These are phyloP conservation scores for Neopestalotiopsis rosae DNA, from an alignment of 2,329 filamentous ascomycete species.

Conservation along the genomic window DNA sequence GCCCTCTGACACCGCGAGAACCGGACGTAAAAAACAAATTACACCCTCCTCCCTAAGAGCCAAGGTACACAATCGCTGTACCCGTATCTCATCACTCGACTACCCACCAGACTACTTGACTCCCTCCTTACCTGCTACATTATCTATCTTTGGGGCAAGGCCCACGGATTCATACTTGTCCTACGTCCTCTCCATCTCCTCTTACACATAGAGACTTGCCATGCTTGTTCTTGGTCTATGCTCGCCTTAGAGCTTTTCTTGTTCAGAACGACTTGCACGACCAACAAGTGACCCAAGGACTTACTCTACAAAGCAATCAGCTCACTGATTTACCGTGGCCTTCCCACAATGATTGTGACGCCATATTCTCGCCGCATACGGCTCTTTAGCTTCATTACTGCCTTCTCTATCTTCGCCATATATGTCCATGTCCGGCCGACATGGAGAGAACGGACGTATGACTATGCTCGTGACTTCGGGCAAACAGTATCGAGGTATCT, in stretches of 20 bases:
- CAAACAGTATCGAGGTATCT: constrained; percentile 34
- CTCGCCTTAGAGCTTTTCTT: not conserved
- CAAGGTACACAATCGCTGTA: not conserved
- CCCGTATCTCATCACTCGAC: not conserved
- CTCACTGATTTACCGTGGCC: not conserved
- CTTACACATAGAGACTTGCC: not conserved
- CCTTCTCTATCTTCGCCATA: constrained; percentile 28
- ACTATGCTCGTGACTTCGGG: constrained; percentile 36
- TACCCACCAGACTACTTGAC: not conserved
- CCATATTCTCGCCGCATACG: constrained; percentile 36
- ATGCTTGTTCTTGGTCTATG: not conserved
- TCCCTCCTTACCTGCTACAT: not conserved
- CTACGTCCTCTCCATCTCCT: not conserved
- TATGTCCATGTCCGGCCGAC: constrained; percentile 32
- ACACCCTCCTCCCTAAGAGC: too few species aligned
- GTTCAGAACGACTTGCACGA: not conserved
- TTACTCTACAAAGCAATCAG: not conserved
- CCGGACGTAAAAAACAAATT: too few species aligned
- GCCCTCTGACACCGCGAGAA: not conserved
- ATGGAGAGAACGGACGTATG: constrained; percentile 32
- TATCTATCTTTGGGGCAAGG: not conserved
- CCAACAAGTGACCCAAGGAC: not conserved
- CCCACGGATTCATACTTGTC: not conserved
- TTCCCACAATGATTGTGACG: constrained; percentile 32
- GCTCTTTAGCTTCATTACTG: constrained; percentile 31